These are phyloP conservation scores for Alternaria metachromatica DNA, from an alignment of 2,329 filamentous ascomycete genomes.

Conservation along the genomic window DNA sequence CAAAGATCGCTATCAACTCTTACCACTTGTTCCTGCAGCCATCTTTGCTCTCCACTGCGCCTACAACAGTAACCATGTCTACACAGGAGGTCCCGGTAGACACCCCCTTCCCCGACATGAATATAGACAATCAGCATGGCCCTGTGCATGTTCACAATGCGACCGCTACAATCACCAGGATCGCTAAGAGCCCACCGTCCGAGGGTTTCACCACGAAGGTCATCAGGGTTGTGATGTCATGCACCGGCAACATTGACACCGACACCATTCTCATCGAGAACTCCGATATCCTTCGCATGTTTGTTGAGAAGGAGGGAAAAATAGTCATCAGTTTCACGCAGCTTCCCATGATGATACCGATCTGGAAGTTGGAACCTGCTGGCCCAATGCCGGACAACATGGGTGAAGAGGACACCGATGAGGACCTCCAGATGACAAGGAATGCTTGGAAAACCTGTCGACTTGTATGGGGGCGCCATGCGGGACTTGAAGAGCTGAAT, in stretches of 20 bases:
- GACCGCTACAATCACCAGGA: not conserved
- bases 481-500: not conserved
- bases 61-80: not conserved
- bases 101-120: not conserved
- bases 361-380: not conserved
- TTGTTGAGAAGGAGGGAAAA: not conserved
- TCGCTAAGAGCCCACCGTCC: not conserved
- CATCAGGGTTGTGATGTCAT: not conserved
- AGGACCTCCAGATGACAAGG: not conserved
- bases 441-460: not conserved
- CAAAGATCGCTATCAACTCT: too few species aligned
- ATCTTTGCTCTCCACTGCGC: not conserved
- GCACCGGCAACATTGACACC: not conserved
- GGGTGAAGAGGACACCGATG: not conserved
- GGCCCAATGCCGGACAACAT: not conserved
- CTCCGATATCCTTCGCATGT: not conserved
- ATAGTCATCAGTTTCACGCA: not conserved
- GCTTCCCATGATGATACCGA: not conserved
- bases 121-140: not conserved
- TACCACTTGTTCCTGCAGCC: not conserved
- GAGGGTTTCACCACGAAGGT: not conserved
- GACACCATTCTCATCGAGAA: not conserved
- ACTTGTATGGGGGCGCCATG: not conserved
- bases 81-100: not conserved
- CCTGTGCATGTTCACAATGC: not conserved